A percentile compares a stretch with the other conserved stretches of the same genome.
phyloP scores from a whole-genome alignment of 441 rosid species.

The Gossypium gossypioides region DNA sequence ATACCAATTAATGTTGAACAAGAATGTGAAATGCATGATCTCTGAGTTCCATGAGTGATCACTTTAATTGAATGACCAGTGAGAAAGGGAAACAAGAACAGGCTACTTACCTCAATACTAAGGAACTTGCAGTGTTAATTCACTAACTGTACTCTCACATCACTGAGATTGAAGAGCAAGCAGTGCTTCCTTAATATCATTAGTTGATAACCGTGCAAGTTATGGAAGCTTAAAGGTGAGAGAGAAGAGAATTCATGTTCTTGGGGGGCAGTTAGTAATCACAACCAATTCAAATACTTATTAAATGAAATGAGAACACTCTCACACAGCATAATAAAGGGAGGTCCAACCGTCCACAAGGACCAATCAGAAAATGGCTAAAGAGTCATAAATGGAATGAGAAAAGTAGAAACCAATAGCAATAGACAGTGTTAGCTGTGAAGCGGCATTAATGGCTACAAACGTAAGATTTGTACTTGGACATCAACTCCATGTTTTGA shows the following conservation, averaged over 20 bases:
- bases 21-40: slow-evolving; percentile 6
- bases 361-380: background rate
- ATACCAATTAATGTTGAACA: background rate
- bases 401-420: background rate
- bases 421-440: background rate
- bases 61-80: background rate
- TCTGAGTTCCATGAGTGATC: background rate
- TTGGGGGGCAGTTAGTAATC: slow-evolving; percentile 9
- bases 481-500: background rate
- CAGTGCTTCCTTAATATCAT: background rate
- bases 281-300: background rate
- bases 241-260: slow-evolving; percentile 3
- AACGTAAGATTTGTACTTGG: background rate
- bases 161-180: background rate
- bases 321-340: slow-evolving; percentile 7
- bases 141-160: background rate
- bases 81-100: background rate
- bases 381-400: slow-evolving; percentile 13
- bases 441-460: slow-evolving; percentile 2
- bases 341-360: slow-evolving; percentile 15
- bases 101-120: background rate
- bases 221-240: background rate
- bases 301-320: background rate
- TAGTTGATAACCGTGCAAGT: background rate
- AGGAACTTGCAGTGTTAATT: background rate